Evolutionary conservation across 2,329 filamentous ascomycete species (phyloP), one percentile per base, ranked within the genome.

Genomic region (Aspergillus glaucus): DNA sequence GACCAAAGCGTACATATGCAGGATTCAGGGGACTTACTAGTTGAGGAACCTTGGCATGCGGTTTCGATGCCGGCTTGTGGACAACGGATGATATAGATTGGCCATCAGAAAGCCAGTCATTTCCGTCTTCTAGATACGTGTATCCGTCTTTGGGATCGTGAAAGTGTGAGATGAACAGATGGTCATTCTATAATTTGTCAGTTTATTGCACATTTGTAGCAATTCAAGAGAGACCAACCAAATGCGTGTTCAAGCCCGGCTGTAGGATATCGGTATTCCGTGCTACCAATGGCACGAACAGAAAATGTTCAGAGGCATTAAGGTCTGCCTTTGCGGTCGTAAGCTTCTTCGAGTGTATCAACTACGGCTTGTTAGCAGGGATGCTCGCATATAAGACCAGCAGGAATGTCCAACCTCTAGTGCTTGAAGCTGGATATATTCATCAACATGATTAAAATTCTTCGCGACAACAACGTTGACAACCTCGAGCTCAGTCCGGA

Each of bases 141-240:
- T 90, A 86, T 0, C 86, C 88, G 63, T 92, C 82, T 1, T 77
- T 74, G 3, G 79, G 75, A 49, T 85, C 79, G 61, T 97, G 90
- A 72, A 84, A 88, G 66, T 97, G 91, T 0, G 88, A 92, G 50
- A 97, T 84, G 63, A 90, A 88, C 56, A 97, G 85, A 55, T 87
- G 82, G 50, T 97, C 89, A 59, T 90, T 94, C 67, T 76, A 41
- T 12, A 26, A 8, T 7, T 19, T 6, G 17, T 47, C 28, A 50
- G 52, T 40, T 50, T 46, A 9, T 47, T 17, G 28, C 19, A n/a
- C 24, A 6, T n/a, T 15, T 4, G 6, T 19, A 24, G 8, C 8
- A 26, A 10, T 8, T 10, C 5, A 15, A 9, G 22, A 5, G 44
- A 4, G 14, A 55, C 59, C 36, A 24, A 75, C 73, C 41, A 77